A percentile compares a stretch with the other conserved stretches of the same genome.
Conservation (phyloP, 1,284 basidiomycete species). For the Vanrija sp. region DNA sequence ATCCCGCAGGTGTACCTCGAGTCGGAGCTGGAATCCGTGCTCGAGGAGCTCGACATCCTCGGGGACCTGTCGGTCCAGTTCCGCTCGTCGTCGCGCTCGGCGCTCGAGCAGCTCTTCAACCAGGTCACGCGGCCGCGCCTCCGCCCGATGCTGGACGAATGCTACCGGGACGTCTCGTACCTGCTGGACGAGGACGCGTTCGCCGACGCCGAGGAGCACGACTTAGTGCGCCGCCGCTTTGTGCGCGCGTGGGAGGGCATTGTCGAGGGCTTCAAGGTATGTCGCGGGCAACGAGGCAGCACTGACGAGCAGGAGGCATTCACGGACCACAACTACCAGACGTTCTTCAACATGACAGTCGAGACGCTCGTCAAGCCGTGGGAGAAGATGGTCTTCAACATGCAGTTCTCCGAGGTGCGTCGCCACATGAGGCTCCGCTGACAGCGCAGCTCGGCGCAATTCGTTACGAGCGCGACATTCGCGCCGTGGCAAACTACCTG, state of each 20-base stretch:
- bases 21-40: slow-evolving; percentile 52
- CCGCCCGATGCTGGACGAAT: slow-evolving; percentile 74
- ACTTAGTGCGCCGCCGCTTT: slow-evolving; percentile 82
- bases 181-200: slow-evolving; percentile 84
- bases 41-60: slow-evolving; percentile 35
- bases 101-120: slow-evolving; percentile 90
- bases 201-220: slow-evolving; percentile 74
- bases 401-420: slow-evolving; percentile 82
- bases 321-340: slow-evolving; percentile 79
- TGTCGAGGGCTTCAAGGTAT: slow-evolving; percentile 64
- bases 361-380: slow-evolving; percentile 86
- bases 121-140: slow-evolving; percentile 82
- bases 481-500: slow-evolving; percentile 76
- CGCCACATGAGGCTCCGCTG: background rate
- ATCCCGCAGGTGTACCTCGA: slow-evolving; percentile 68
- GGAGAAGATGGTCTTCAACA: slow-evolving; percentile 78
- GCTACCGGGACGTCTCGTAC: slow-evolving; percentile 86
- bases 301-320: slow-evolving; percentile 62
- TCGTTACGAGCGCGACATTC: slow-evolving; percentile 88
- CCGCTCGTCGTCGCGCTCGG: slow-evolving; percentile 66
- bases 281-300: background rate
- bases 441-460: slow-evolving; percentile 79
- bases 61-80: slow-evolving; percentile 58
- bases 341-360: slow-evolving; percentile 76
- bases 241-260: slow-evolving; percentile 75